Base-by-base conservation (phyloP, 495 filamentous ascomycete species). In the Neurospora cerealis region DNA sequence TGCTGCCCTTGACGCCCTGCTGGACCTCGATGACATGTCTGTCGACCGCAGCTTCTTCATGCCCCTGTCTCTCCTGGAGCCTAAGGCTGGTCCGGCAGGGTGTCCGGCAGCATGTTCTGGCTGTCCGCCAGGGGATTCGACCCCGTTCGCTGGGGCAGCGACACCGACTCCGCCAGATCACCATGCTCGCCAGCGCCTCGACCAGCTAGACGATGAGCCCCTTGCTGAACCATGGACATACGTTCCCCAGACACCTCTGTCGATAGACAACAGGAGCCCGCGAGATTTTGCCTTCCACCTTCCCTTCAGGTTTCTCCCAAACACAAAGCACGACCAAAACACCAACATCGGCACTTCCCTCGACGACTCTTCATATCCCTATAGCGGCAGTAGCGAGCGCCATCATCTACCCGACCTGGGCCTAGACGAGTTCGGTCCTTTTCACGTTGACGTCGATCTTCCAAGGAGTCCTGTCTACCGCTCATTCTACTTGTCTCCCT, bases 401-500 rank as follows among this genome's bases (percentile, higher is more conserved):
- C 34, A 60, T 32, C 48, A 21, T 44, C 69, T 32, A 34, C 60
- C 46, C 69, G 7, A 9, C 19, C 24, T 44, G 60, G 54, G 32
- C 54, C 28, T 66, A 66, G 28, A 66, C 54, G 28, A 66, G 13
- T 62, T 62, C 54, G 24, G 54, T 62, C 54, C 54, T 34, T 34
- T 34, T 19, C 54, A 66, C 54, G 11, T 66, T 34, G 54, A 36
- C 54, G 54, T 34, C 54, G 15, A 66, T 66, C 54, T 66, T 66
- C 28, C 54, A 66, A 66, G 54, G 54, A 62, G 46, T 40, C 60
- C 70, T 15, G 75, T 74, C 36, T 72, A 71, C 71, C 69, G 72
- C 73, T 79, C 77, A 39, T 81, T 81, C 39, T 81, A 76, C 74
- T 41, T 77, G 19, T 78, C 80, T 32, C 77, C 78, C 10, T 74